Base-by-base conservation (phyloP, 139 green algal genomes). In the Chlamydomonas asymmetrica region DNA sequence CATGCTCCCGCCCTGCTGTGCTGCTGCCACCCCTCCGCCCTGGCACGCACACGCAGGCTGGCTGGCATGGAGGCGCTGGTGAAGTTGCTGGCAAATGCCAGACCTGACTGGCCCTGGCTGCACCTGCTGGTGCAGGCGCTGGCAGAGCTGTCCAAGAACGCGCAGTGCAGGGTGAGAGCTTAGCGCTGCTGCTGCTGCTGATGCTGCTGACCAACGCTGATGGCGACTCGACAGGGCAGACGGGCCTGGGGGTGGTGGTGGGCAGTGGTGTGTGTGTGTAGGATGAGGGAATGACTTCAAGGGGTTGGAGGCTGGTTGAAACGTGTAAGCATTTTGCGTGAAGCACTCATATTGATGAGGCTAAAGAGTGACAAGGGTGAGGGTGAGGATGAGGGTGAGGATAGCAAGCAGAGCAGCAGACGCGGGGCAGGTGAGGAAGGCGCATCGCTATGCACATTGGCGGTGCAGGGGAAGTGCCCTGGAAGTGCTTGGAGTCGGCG, bases 51-150 rank as follows among this genome's bases (percentile, higher is more conserved):
- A 16, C 39, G 22, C 38, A 76, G 66, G 72, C 54, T 84, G 25
- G 63, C 50, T 35, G 79, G 79, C n/a, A 57, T 84, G n/a, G 66
- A 84, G 54, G 57, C 43, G 66, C 79, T 84, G 72, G 66, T 84
- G 72, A 66, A 69, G 60, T 59, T 68, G 48, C 64, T 84, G 72
- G 40, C 39, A 2, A 56, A 41, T 23, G 72, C 56, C 31, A 16
- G 67, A 57, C 70, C 70, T 13, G 70, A 76, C 54, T 76, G 70
- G 39, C n/a, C 70, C 29, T 35, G 49, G 22, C 70, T 76, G 40
- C 70, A 76, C 57, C 57, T 76, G n/a, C 27, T 76, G 3, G 70
- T 40, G 16, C 70, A 76, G 70, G 70, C 70, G 5, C 57, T 76
- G 39, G 70, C 70, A 20, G 70, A 76, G 70, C 70, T 76, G 39